Conservation (phyloP, 1,284 basidiomycete species). For the Boletus sp. region DNA sequence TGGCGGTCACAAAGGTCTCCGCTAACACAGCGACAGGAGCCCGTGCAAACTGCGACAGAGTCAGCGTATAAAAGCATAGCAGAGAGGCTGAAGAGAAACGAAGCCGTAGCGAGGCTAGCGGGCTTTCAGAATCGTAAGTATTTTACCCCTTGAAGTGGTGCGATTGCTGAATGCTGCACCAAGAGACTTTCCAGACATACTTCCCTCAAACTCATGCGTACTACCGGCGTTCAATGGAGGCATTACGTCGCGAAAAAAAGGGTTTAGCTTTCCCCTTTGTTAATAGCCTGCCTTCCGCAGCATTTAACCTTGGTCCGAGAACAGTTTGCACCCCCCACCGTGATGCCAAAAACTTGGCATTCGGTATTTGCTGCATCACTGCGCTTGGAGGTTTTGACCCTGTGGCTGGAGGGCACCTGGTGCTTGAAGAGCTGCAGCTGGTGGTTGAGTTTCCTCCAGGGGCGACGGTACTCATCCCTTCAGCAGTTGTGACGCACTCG, state of each 20-base stretch:
- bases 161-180: too few relatives aligned
- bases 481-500: background rate
- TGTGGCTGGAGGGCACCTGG: background rate
- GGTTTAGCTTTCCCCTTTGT: background rate
- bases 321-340: background rate
- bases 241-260: too few relatives aligned
- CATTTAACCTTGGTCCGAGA: background rate
- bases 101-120: background rate
- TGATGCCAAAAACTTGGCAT: background rate
- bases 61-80: background rate
- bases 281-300: background rate
- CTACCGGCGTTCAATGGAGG: too few relatives aligned
- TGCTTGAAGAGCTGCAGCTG: conserved; percentile 1
- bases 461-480: conserved; percentile 2
- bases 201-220: too few relatives aligned
- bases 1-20: too few relatives aligned
- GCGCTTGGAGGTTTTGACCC: background rate
- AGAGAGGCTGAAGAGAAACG: background rate
- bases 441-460: conserved; percentile 1
- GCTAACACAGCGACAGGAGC: background rate
- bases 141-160: too few relatives aligned
- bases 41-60: background rate
- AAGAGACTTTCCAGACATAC: too few relatives aligned
- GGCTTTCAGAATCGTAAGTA: conserved; percentile 14
- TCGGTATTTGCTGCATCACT: conserved; percentile 4